Evolutionary conservation across 1,139 yeast species (phyloP).

Genomic region (Insectozyma bohioensis): DNA sequence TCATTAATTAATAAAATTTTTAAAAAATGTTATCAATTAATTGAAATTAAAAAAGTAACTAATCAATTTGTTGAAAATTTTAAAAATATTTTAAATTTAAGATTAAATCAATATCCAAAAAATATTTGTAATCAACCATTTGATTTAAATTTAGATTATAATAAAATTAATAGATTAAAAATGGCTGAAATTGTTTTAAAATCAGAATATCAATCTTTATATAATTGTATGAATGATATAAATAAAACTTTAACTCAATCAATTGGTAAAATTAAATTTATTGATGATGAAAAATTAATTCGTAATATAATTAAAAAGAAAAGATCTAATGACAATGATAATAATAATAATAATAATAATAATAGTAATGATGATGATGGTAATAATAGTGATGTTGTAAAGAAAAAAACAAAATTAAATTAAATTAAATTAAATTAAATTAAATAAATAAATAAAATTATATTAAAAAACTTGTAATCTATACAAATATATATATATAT

Average conservation of each 20-base stretch:
- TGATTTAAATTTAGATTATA: constrained; percentile 8
- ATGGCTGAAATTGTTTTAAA: constrained; percentile 57
- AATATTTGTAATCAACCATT: constrained; percentile 25
- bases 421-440: not conserved
- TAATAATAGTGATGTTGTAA: not conserved
- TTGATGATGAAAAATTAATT: constrained; percentile 58
- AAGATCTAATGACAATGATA: constrained; percentile 20
- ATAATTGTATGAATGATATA: constrained; percentile 31
- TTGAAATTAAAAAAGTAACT: constrained; percentile 44
- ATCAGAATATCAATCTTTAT: constrained; percentile 53
- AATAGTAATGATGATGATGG: not conserved
- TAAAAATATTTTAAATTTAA: constrained; percentile 27
- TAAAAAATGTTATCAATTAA: constrained; percentile 47
- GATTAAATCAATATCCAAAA: constrained; percentile 48
- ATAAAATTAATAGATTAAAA: constrained; percentile 19
- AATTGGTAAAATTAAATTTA: constrained; percentile 33
- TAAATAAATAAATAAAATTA: not conserved
- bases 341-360: not conserved
- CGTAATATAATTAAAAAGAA: constrained; percentile 58
- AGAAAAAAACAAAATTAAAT: not conserved
- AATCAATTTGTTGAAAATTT: constrained; percentile 30
- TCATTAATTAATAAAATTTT: constrained; percentile 44
- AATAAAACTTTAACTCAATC: constrained; percentile 24
- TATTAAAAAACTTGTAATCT: constrained; percentile 2
- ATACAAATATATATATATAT: no score